Base-by-base conservation (phyloP, 805 yeast species). In the Yarrowia sp. region DNA sequence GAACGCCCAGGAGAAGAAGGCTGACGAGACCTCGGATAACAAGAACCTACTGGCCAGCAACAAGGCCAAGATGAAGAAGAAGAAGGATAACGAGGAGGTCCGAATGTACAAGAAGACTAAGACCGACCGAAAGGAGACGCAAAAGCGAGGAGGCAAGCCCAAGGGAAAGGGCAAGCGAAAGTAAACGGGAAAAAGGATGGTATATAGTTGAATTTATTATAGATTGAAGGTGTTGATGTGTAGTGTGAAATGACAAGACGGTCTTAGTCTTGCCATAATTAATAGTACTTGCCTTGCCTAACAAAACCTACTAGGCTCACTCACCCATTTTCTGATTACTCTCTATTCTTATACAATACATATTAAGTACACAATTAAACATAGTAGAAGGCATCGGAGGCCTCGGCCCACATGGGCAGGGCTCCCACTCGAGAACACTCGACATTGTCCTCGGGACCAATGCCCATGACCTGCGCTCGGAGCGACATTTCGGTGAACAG, bases 21-120 rank as follows among this genome's bases (percentile, higher is more conserved):
- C 72, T 7, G 75, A 73, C 36, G 41, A 71, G n/a, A 72, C 69
- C 45, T 45, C 71, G 26, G 67, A 61, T 48, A 69, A 70, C 19
- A 70, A 69, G 14, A 50, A 61, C 16, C 49, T 56, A n/a, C 49
- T 56, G n/a, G 55, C 59, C 45, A 53, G 77, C 75, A 76, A 73
- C 79, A 75, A 65, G 68, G 75, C 80, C 50, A 82, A 85, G 69
- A 83, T 81, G 68, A 87, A 86, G 68, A 85, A 86, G 75, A 96
- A 88, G 75, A 89, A 84, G 0, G 83, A 83, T 69, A 91, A 89
- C 66, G 85, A 82, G 41, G 76, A 75, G 53, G 79, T 81, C 16
- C 85, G 93, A 80, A 79, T 84, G 43, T 92, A 91, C 77, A 91
- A 89, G 77, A 92, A 92, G 82, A 92, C 97, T 9, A 87, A 87